Base-by-base conservation (phyloP, 768 basidiomycete genomes). In the Podaxis pistillaris region DNA sequence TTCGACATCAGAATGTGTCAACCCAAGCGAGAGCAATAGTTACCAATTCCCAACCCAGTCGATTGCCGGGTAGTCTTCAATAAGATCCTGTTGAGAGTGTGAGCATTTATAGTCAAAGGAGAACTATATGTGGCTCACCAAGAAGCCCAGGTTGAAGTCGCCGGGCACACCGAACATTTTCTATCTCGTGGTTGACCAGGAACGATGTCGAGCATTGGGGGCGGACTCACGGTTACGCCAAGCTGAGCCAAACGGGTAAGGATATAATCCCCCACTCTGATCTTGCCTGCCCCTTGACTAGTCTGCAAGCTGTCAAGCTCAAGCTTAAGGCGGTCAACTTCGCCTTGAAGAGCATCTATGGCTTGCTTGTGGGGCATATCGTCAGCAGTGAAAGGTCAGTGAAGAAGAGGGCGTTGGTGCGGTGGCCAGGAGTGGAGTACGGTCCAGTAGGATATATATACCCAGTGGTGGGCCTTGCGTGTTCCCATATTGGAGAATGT, bases 41-140 rank as follows among this genome's bases (percentile, higher is more conserved):
- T 72, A 89, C 89, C 90, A 91, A 70, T 93, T 91, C 4, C 94
- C 95, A 58, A 95, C 83, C 94, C 94, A 96, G 15, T 90, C 78
- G 44, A 97, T 87, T 5, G 71, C 80, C 2, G 86, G 82, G 70
- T 92, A 84, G 63, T 90, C 90, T 72, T 96, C 94, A 57, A 97
- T 80, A 36, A 89, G 78, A 72, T 97, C 94, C 85, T 94, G 69
- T 24, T 7, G 44, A 1, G 6, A 9, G n/a, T 26, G 30, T 17
- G 9, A 28, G 6, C 30, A 50, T 38, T 36, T 26, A 56, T n/a
- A 33, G 30, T 36, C 55, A 17, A 36, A 26, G n/a, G 22, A 49
- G 30, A 17, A 33, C 36, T 13, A 19, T 13, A 33, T 19, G 46
- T 60, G 56, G 50, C 73, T 53, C 60, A 86, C 83, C 70, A 86